phyloP scores from a whole-genome alignment of 1,284 basidiomycete species.

The Marasmius tenuissimus region DNA sequence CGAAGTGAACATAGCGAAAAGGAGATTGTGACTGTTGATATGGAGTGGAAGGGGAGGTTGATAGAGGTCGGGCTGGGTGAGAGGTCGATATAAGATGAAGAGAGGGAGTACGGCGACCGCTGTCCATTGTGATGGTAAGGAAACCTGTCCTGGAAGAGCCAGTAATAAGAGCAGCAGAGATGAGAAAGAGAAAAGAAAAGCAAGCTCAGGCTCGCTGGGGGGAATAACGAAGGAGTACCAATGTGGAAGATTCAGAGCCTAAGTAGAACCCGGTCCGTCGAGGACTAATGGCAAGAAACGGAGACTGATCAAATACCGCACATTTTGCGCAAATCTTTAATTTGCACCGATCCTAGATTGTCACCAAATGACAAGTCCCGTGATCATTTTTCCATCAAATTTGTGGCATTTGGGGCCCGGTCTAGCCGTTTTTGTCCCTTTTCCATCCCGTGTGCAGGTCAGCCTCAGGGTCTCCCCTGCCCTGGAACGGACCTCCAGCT shows the following conservation, averaged over 20 bases:
- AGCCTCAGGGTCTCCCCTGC: too few relatives aligned
- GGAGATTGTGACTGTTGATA: slow-evolving; percentile 27
- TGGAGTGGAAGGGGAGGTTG: slow-evolving; percentile 24
- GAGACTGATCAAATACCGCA: neutral
- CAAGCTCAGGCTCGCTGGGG: slow-evolving; percentile 1
- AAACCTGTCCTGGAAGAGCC: slow-evolving; percentile 29
- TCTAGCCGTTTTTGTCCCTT: too few relatives aligned
- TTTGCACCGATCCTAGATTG: too few relatives aligned
- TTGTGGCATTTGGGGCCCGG: too few relatives aligned
- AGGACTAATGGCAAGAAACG: neutral
- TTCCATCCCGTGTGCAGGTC: too few relatives aligned
- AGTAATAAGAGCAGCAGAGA: slow-evolving; percentile 16
- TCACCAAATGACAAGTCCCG: too few relatives aligned
- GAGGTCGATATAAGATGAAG: slow-evolving; percentile 30
- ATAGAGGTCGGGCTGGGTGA: slow-evolving; percentile 28
- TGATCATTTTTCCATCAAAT: too few relatives aligned
- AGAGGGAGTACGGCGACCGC: slow-evolving; percentile 12
- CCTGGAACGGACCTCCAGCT: too few relatives aligned
- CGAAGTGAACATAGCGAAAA: slow-evolving; percentile 34
- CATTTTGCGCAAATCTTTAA: neutral
- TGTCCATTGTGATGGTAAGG: slow-evolving; percentile 29
- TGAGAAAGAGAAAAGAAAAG: slow-evolving; percentile 10
- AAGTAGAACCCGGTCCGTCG: neutral
- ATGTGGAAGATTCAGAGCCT: too few relatives aligned
- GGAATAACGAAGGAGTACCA: neutral